These are phyloP conservation scores for Trichomonas vaginalis DNA, from an alignment of 208 protist species.

Conservation along the genomic window DNA sequence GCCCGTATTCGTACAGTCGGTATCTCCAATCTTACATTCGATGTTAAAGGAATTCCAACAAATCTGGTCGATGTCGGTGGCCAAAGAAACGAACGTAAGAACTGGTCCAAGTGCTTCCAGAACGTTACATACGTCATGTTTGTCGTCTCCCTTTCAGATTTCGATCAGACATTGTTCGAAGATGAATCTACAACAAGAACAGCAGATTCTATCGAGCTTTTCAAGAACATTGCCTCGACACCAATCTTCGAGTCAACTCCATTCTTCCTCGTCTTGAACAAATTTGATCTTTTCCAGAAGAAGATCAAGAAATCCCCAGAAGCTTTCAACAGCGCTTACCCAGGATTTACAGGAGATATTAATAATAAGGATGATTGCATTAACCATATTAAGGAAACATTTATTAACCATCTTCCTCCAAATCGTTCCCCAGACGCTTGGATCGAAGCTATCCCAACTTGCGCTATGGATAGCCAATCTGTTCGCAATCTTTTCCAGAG, in stretches of 20 bases:
- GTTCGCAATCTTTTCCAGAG: neutral
- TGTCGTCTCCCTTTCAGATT: slow-evolving; percentile 21
- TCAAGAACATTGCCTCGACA: neutral
- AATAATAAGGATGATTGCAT: neutral
- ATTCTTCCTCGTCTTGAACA: neutral
- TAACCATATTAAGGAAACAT: neutral
- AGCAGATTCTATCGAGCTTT: neutral
- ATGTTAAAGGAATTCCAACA: neutral
- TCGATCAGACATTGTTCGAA: neutral
- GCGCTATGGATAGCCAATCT: neutral
- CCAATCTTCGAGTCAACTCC: neutral
- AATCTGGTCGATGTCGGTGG: slow-evolving; percentile 33
- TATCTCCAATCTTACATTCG: neutral
- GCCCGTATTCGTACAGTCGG: neutral
- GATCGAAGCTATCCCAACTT: neutral
- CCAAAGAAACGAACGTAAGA: slow-evolving; percentile 27
- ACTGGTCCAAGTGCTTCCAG: slow-evolving; percentile 29
- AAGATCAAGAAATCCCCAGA: neutral
- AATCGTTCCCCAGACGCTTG: neutral
- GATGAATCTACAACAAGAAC: neutral
- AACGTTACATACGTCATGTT: slow-evolving; percentile 21
- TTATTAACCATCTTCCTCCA: neutral
- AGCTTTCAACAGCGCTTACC: neutral
- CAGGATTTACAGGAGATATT: neutral
- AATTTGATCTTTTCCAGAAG: neutral